Conservation (phyloP, 192 early-diverging fungal species). For the Backusella morwellensis region DNA sequence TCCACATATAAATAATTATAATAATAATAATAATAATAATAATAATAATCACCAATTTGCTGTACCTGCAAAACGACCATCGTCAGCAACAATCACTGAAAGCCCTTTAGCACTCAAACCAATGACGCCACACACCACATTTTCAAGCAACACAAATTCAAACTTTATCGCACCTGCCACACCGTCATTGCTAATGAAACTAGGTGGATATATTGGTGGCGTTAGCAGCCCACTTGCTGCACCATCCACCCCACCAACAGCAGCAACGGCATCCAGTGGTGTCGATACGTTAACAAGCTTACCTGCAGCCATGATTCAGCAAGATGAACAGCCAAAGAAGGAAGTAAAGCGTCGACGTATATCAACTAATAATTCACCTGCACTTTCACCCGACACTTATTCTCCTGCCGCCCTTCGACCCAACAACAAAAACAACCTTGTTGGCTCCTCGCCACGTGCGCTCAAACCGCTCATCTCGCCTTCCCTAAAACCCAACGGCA, state of each 20-base stretch:
- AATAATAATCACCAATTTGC: not conserved
- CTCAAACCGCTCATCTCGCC: slow-evolving; percentile 47
- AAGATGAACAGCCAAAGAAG: not conserved
- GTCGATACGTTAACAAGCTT: slow-evolving; percentile 22
- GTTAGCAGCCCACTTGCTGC: not conserved
- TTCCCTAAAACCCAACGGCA: slow-evolving; percentile 45
- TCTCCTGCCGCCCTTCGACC: slow-evolving; percentile 28
- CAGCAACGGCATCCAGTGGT: not conserved
- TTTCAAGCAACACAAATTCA: not conserved
- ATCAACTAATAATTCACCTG: slow-evolving; percentile 10
- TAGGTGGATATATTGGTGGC: slow-evolving; percentile 30
- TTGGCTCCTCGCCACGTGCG: slow-evolving; percentile 28
- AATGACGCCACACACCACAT: slow-evolving; percentile 10
- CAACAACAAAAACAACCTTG: not conserved
- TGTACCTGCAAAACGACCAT: not conserved
- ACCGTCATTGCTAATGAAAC: slow-evolving; percentile 65
- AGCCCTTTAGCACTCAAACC: slow-evolving; percentile 9
- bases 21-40: not conserved
- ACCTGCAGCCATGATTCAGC: slow-evolving; percentile 22
- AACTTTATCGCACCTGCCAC: slow-evolving; percentile 58
- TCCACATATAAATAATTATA: slow-evolving; percentile 3
- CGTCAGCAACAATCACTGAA: not conserved
- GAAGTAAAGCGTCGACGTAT: slow-evolving; percentile 22
- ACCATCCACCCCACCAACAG: not conserved
- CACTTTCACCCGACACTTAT: not conserved